A percentile compares a stretch with the other conserved stretches of the same genome.
These are phyloP conservation scores for Epichloe uncinata DNA, from an alignment of 2,329 filamentous ascomycete genomes.

Conservation along the genomic window DNA sequence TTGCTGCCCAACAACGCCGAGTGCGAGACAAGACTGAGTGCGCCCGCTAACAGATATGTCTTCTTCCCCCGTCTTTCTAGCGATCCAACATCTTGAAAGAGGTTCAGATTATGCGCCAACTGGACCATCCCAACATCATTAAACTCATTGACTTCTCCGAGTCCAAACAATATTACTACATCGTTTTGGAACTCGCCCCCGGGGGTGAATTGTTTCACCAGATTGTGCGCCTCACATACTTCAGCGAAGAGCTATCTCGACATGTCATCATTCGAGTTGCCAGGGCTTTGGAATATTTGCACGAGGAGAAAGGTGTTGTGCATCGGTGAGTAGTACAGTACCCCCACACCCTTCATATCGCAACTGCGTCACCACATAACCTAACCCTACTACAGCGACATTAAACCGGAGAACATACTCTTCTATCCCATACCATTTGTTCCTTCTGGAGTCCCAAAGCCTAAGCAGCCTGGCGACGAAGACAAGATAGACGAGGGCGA, in stretches of 20 bases:
- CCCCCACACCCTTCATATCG: background rate
- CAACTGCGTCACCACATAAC: background rate
- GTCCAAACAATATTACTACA: slow-evolving; percentile 92
- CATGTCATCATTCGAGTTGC: slow-evolving; percentile 94
- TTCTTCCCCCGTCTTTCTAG: slow-evolving; percentile 31
- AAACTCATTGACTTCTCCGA: slow-evolving; percentile 90
- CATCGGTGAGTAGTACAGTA: slow-evolving; percentile 54
- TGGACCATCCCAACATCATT: slow-evolving; percentile 93
- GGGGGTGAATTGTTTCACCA: slow-evolving; percentile 94
- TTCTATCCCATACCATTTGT: slow-evolving; percentile 79
- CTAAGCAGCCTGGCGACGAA: slow-evolving; percentile 77
- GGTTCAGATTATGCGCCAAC: slow-evolving; percentile 94
- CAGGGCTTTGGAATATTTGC: slow-evolving; percentile 84
- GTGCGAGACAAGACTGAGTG: background rate
- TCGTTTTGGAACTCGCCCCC: slow-evolving; percentile 86
- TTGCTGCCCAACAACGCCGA: background rate
- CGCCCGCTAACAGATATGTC: slow-evolving; percentile 4
- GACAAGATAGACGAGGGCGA: slow-evolving; percentile 96
- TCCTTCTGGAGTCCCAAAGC: slow-evolving; percentile 68
- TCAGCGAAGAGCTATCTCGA: slow-evolving; percentile 87
- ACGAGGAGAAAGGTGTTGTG: slow-evolving; percentile 89
- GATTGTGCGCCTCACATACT: slow-evolving; percentile 95
- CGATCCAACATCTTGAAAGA: slow-evolving; percentile 96
- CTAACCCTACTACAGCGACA: slow-evolving; percentile 49
- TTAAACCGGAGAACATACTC: slow-evolving; percentile 94